A percentile compares a stretch with the other conserved stretches of the same genome.
Conservation (phyloP, 441 rosid genomes). For the Raphanus hybrid region DNA sequence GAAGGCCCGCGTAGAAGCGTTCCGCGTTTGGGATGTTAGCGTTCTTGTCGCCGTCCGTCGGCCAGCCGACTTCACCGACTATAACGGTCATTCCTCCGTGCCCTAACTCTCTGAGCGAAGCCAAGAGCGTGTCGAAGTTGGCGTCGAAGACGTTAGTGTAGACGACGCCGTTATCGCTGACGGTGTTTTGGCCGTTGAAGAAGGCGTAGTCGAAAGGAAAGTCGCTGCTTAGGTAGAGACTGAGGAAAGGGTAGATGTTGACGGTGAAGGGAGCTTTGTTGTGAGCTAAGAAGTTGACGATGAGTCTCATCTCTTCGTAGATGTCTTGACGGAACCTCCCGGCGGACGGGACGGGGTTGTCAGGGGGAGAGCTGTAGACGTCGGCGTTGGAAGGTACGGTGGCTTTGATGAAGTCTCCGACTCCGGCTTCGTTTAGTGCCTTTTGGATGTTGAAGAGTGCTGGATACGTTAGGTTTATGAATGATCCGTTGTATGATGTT, state of each 20-base stretch:
- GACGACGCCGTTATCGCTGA: slow-evolving; percentile 55
- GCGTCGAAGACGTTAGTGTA: slow-evolving; percentile 87
- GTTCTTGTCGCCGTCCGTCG: slow-evolving; percentile 80
- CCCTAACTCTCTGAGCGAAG: slow-evolving; percentile 61
- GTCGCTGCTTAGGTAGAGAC: slow-evolving; percentile 69
- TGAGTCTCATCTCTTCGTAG: slow-evolving; percentile 55
- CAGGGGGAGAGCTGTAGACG: slow-evolving; percentile 66
- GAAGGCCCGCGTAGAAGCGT: slow-evolving; percentile 72
- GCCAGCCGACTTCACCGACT: slow-evolving; percentile 95
- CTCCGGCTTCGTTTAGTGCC: slow-evolving; percentile 77
- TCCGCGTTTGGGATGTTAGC: slow-evolving; percentile 59
- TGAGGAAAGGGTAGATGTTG: slow-evolving; percentile 85
- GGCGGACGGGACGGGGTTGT: slow-evolving; percentile 64
- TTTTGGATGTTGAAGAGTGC: slow-evolving; percentile 86
- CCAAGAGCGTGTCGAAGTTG: slow-evolving; percentile 76
- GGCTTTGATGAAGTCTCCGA: slow-evolving; percentile 76
- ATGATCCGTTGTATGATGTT: slow-evolving; percentile 64
- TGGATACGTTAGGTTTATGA: slow-evolving; percentile 63
- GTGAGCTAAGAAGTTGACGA: slow-evolving; percentile 62
- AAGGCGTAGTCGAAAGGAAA: slow-evolving; percentile 85
- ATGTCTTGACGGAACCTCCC: slow-evolving; percentile 77
- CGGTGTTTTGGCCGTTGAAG: slow-evolving; percentile 66
- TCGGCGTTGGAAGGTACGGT: slow-evolving; percentile 88
- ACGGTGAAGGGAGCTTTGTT: slow-evolving; percentile 74
- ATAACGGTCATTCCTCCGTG: slow-evolving; percentile 59